These are phyloP conservation scores for Trapa incisa DNA, from an alignment of 345 rosid species.

Conservation along the genomic window DNA sequence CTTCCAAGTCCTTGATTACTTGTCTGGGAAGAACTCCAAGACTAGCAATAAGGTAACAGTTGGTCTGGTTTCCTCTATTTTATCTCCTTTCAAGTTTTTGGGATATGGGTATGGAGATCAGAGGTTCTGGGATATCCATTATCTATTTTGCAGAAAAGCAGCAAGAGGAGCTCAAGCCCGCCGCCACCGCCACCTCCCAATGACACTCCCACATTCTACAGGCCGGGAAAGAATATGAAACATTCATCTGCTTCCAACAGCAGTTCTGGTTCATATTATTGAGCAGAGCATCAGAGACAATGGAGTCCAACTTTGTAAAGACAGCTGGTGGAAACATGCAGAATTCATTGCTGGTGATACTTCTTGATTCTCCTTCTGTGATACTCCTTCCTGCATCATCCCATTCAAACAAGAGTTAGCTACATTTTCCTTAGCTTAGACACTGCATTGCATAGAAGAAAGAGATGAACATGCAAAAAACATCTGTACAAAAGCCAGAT, in stretches of 20 bases:
- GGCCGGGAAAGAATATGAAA: conserved; percentile 13
- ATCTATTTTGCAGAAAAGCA: conserved; percentile 6
- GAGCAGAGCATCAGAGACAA: not conserved
- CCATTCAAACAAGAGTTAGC: conserved; percentile 20
- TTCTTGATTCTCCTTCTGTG: not conserved
- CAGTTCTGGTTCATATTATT: not conserved
- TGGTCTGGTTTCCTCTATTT: not conserved
- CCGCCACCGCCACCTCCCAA: conserved; percentile 15
- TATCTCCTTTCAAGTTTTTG: not conserved
- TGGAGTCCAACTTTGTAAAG: not conserved
- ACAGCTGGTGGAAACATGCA: not conserved
- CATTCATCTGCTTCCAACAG: not conserved
- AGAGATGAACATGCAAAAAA: conserved; percentile 5
- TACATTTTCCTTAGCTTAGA: conserved; percentile 6
- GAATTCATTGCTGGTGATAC: conserved; percentile 27
- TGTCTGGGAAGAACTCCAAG: conserved; percentile 26
- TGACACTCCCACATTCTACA: conserved; percentile 16
- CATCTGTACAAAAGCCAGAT: conserved; percentile 6
- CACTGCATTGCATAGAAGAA: not conserved
- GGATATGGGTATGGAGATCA: not conserved
- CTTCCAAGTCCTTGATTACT: conserved; percentile 52
- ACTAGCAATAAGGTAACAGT: conserved; percentile 22
- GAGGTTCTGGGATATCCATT: not conserved
- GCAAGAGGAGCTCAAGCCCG: conserved; percentile 13
- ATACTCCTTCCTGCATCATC: conserved; percentile 4